phyloP scores from a whole-genome alignment of 1,284 basidiomycete genomes.

The Apiotrichum mycotoxinovorans region DNA sequence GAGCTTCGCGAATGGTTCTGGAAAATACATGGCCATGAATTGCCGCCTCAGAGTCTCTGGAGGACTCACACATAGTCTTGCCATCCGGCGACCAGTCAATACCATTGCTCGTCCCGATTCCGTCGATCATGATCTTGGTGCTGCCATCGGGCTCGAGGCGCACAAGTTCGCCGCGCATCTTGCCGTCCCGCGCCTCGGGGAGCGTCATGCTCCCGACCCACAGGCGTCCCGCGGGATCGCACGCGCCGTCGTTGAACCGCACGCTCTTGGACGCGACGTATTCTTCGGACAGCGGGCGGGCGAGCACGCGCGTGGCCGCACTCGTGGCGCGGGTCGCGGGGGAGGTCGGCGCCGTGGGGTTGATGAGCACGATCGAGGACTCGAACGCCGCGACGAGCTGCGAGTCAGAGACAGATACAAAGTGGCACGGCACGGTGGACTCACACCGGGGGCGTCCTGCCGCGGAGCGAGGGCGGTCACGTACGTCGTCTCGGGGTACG shows the following conservation, averaged over 20 bases:
- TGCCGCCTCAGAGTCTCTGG: background rate
- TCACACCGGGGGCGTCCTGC: constrained; percentile 26
- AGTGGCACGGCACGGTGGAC: constrained; percentile 14
- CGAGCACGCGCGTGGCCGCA: constrained; percentile 8
- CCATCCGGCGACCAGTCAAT: constrained; percentile 45
- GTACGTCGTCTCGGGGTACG: constrained; percentile 33
- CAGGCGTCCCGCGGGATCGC: constrained; percentile 43
- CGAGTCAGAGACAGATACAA: background rate
- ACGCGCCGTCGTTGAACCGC: constrained; percentile 49
- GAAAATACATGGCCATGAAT: too few relatives aligned
- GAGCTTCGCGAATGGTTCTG: too few relatives aligned
- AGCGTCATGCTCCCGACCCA: constrained; percentile 37
- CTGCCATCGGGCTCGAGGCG: constrained; percentile 34
- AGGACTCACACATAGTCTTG: constrained; percentile 43
- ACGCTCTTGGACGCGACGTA: constrained; percentile 20
- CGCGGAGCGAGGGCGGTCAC: constrained; percentile 37
- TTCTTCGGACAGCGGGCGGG: constrained; percentile 23
- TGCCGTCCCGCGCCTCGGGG: constrained; percentile 18
- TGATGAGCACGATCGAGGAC: constrained; percentile 16
- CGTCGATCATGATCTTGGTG: constrained; percentile 25
- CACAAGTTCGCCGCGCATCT: constrained; percentile 33
- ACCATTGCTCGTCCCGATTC: constrained; percentile 44
- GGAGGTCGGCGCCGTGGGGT: background rate
- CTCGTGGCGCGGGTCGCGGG: background rate
- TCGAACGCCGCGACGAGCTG: constrained; percentile 17